A percentile compares a stretch with the other conserved stretches of the same genome.
Evolutionary conservation across 2,329 filamentous ascomycete genomes (phyloP).

Genomic region (Xylariales sp.): DNA sequence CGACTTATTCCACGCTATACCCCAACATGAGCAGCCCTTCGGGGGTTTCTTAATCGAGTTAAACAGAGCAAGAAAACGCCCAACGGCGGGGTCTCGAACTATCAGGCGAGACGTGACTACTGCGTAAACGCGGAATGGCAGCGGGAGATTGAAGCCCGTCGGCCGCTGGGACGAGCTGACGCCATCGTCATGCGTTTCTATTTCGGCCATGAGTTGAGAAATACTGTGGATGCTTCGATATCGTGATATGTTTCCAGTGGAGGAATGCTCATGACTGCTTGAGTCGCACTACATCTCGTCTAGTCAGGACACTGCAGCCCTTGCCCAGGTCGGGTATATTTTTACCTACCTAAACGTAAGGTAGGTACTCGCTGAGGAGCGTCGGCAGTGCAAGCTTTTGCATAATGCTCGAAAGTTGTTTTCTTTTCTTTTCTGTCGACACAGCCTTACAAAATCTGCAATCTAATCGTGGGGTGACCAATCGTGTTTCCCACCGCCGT

Average conservation of each 20-base stretch:
- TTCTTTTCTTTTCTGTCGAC: background rate
- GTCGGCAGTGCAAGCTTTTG: conserved; percentile 6
- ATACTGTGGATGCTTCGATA: conserved; percentile 1
- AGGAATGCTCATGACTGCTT: background rate
- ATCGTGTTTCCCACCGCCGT: background rate
- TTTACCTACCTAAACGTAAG: too few species aligned
- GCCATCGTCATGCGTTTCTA: background rate
- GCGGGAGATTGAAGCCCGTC: background rate
- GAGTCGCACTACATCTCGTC: background rate
- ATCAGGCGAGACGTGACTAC: background rate
- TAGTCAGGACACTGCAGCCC: background rate
- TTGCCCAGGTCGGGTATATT: conserved; percentile 4
- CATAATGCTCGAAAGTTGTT: conserved; percentile 6
- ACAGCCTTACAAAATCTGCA: conserved; percentile 6
- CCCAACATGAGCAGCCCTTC: conserved; percentile 2
- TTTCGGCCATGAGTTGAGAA: background rate
- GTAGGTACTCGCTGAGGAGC: background rate
- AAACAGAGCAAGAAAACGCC: conserved; percentile 9
- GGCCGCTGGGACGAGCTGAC: background rate
- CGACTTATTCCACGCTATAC: conserved; percentile 1
- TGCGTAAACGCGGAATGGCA: background rate
- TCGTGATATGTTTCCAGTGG: too few species aligned
- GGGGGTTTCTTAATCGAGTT: conserved; percentile 10
- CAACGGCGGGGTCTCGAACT: conserved; percentile 10
- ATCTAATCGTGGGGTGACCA: background rate